A percentile compares a stretch with the other conserved stretches of the same genome.
These are phyloP conservation scores for Boletus sp. DNA, from an alignment of 768 basidiomycete genomes.

Conservation along the genomic window DNA sequence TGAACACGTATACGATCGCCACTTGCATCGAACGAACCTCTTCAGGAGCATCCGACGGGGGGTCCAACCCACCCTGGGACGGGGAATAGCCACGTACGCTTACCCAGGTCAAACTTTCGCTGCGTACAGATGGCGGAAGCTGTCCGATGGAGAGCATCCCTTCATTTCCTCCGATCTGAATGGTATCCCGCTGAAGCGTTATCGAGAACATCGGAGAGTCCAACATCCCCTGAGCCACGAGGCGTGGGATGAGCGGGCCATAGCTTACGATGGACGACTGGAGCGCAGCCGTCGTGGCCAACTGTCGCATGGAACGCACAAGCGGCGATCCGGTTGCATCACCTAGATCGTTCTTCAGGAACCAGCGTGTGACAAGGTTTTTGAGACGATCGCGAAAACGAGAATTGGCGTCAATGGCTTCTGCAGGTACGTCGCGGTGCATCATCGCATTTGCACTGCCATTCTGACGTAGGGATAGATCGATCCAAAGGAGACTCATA, in stretches of 20 bases:
- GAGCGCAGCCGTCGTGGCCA: slow-evolving; percentile 24
- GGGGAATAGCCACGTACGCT: slow-evolving; percentile 54
- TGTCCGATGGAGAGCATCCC: slow-evolving; percentile 66
- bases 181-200: slow-evolving; percentile 63
- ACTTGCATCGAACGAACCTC: slow-evolving; percentile 44
- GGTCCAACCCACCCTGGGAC: slow-evolving; percentile 50
- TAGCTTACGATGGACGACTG: slow-evolving; percentile 41
- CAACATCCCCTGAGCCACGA: slow-evolving; percentile 38
- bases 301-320: slow-evolving; percentile 6
- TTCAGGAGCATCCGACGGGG: slow-evolving; percentile 52
- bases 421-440: background rate
- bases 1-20: slow-evolving; percentile 1
- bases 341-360: slow-evolving; percentile 6
- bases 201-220: slow-evolving; percentile 50
- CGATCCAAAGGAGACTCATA: slow-evolving; percentile 45
- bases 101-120: slow-evolving; percentile 60
- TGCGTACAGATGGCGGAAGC: slow-evolving; percentile 49
- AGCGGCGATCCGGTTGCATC: background rate
- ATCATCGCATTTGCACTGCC: background rate
- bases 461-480: slow-evolving; percentile 30
- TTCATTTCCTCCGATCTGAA: slow-evolving; percentile 65
- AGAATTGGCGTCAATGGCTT: background rate
- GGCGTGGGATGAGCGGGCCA: slow-evolving; percentile 46
- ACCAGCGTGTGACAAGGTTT: slow-evolving; percentile 20
- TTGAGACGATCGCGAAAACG: slow-evolving; percentile 4